A percentile compares a stretch with the other conserved stretches of the same genome.
Evolutionary conservation across 164 flowering plant species (phyloP).

Genomic region (Aristolochia californica): DNA sequence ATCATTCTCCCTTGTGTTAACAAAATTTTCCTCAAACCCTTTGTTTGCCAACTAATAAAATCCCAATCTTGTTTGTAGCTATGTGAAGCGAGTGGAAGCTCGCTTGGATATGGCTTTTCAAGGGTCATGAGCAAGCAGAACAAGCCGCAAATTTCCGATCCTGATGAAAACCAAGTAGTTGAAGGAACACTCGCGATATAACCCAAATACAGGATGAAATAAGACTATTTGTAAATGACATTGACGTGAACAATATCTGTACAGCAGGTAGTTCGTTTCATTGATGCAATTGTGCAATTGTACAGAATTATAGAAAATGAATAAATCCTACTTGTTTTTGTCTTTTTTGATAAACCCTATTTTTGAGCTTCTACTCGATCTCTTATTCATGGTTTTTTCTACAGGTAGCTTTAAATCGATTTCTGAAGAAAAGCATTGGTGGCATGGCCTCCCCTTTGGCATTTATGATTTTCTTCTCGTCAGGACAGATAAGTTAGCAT

Average conservation of each 20-base stretch:
- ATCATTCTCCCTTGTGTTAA: neutral
- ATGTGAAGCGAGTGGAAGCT: conserved; percentile 82
- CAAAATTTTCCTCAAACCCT: neutral
- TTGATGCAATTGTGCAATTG: conserved; percentile 7
- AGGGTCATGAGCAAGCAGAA: conserved; percentile 43
- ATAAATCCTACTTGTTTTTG: too few relatives aligned
- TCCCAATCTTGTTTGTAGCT: conserved; percentile 36
- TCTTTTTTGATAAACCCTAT: too few relatives aligned
- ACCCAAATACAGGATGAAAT: neutral
- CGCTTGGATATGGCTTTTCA: conserved; percentile 89
- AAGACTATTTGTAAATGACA: neutral
- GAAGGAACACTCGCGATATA: conserved; percentile 83
- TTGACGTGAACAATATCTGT: conserved; percentile 5
- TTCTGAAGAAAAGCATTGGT: too few relatives aligned
- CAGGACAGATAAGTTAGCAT: too few relatives aligned
- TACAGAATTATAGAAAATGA: conserved; percentile 11
- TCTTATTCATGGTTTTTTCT: too few relatives aligned
- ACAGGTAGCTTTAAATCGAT: too few relatives aligned
- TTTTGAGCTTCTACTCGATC: too few relatives aligned
- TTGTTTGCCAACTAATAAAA: neutral
- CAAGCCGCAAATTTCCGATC: conserved; percentile 39
- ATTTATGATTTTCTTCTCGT: too few relatives aligned
- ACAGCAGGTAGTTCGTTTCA: conserved; percentile 12
- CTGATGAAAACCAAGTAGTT: conserved; percentile 55
- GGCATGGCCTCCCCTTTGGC: too few relatives aligned